These are phyloP conservation scores for Hyaloscypha hepaticicola DNA, from an alignment of 495 filamentous ascomycete species.

Conservation along the genomic window DNA sequence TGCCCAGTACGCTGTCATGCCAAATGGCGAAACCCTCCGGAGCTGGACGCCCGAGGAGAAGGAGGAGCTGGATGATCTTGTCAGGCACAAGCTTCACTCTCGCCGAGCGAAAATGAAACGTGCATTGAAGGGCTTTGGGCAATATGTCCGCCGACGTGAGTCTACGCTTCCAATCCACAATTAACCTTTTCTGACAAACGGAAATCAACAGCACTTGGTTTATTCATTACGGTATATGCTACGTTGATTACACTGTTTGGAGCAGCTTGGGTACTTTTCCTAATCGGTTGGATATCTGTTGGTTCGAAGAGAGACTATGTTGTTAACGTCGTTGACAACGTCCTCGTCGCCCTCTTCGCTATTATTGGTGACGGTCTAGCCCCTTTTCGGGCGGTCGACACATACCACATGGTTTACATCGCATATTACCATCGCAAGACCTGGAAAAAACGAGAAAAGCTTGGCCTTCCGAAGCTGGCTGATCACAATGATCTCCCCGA, in stretches of 20 bases:
- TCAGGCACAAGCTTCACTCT: slow-evolving; percentile 77
- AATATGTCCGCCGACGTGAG: slow-evolving; percentile 62
- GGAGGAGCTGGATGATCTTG: slow-evolving; percentile 71
- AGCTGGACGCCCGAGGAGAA: slow-evolving; percentile 69
- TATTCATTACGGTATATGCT: slow-evolving; percentile 73
- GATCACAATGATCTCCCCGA: slow-evolving; percentile 73
- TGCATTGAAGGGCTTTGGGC: slow-evolving; percentile 65
- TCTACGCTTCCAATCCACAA: slow-evolving; percentile 17
- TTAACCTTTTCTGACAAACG: background rate
- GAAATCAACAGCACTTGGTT: slow-evolving; percentile 55
- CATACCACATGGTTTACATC: slow-evolving; percentile 55
- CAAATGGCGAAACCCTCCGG: slow-evolving; percentile 60
- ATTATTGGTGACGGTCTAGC: slow-evolving; percentile 73
- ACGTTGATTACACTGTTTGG: slow-evolving; percentile 79
- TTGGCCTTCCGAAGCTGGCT: slow-evolving; percentile 57
- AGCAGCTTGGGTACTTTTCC: slow-evolving; percentile 76
- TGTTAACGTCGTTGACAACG: slow-evolving; percentile 72
- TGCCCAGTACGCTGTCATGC: slow-evolving; percentile 54
- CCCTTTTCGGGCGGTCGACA: slow-evolving; percentile 73
- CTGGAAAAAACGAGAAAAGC: slow-evolving; percentile 64
- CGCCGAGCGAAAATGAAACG: slow-evolving; percentile 73
- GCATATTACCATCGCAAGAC: slow-evolving; percentile 60
- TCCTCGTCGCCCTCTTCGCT: slow-evolving; percentile 73
- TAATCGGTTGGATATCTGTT: slow-evolving; percentile 80
- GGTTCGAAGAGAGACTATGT: slow-evolving; percentile 64